These are phyloP conservation scores for Ramalina peruviana DNA, from an alignment of 495 filamentous ascomycete genomes.

Conservation along the genomic window DNA sequence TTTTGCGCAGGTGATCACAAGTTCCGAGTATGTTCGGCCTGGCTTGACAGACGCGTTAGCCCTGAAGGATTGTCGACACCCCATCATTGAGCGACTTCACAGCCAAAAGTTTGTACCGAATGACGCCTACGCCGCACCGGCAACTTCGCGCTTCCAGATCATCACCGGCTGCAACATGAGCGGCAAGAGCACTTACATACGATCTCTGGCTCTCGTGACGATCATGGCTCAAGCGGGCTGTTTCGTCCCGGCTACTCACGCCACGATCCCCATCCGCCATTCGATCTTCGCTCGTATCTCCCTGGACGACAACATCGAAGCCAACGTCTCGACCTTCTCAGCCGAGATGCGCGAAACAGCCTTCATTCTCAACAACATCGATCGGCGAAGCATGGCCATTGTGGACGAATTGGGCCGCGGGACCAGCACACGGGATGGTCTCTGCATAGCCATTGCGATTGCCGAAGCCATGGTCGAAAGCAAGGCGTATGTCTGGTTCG, in stretches of 20 bases:
- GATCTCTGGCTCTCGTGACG: conserved; percentile 66
- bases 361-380: conserved; percentile 71
- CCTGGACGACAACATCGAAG: conserved; percentile 76
- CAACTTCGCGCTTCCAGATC: conserved; percentile 65
- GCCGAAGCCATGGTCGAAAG: conserved; percentile 74
- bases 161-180: conserved; percentile 98
- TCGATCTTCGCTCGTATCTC: conserved; percentile 81
- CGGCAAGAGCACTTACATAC: conserved; percentile 94
- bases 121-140: conserved; percentile 67
- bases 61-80: conserved; percentile 71
- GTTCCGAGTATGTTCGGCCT: conserved; percentile 68
- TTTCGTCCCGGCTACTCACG: conserved; percentile 78
- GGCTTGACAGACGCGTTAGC: conserved; percentile 60
- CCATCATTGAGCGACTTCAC: conserved; percentile 65
- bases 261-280: conserved; percentile 64
- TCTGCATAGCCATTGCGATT: conserved; percentile 79
- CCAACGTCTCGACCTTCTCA: conserved; percentile 84
- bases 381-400: conserved; percentile 62
- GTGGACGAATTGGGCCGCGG: conserved; percentile 90
- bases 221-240: conserved; percentile 90
- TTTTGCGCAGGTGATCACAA: conserved; percentile 66
- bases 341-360: conserved; percentile 94
- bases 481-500: conserved; percentile 72
- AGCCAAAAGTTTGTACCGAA: conserved; percentile 64
- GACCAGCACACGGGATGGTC: conserved; percentile 76